Evolutionary conservation across 345 rosid species (phyloP).

Genomic region (Punica granatum): DNA sequence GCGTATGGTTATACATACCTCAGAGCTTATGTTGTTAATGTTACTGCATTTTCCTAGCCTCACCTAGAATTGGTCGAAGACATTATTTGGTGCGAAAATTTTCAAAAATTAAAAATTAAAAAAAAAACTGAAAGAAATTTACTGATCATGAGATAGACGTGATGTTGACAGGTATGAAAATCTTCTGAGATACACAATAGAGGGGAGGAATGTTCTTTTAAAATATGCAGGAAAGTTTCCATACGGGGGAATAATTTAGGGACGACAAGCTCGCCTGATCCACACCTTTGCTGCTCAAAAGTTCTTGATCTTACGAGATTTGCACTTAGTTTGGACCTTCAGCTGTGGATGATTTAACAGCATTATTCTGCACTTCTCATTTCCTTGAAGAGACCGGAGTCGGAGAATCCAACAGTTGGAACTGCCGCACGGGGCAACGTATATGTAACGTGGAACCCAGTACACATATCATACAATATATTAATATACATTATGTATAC

Average conservation of each 20-base stretch:
- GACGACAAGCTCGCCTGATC: background rate
- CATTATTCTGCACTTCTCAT: background rate
- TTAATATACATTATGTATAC: too few relatives aligned
- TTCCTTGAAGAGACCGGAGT: background rate
- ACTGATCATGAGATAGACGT: background rate
- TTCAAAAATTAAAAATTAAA: too few relatives aligned
- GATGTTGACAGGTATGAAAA: background rate
- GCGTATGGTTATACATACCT: too few relatives aligned
- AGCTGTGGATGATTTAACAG: background rate
- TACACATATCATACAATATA: too few relatives aligned
- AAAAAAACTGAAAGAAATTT: background rate
- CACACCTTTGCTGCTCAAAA: conserved; percentile 2
- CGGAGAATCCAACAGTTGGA: background rate
- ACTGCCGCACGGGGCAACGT: background rate
- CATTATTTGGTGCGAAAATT: too few relatives aligned
- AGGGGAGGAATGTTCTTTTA: too few relatives aligned
- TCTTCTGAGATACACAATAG: background rate
- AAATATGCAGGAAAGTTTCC: background rate
- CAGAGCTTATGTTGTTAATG: too few relatives aligned
- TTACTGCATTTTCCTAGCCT: too few relatives aligned
- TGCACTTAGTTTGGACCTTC: background rate
- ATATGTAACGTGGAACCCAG: background rate
- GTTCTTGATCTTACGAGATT: background rate
- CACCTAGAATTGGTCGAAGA: too few relatives aligned
- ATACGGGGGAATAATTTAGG: background rate